phyloP scores from a whole-genome alignment of 352 stramenopile genomes.

The Pythium graminicola region DNA sequence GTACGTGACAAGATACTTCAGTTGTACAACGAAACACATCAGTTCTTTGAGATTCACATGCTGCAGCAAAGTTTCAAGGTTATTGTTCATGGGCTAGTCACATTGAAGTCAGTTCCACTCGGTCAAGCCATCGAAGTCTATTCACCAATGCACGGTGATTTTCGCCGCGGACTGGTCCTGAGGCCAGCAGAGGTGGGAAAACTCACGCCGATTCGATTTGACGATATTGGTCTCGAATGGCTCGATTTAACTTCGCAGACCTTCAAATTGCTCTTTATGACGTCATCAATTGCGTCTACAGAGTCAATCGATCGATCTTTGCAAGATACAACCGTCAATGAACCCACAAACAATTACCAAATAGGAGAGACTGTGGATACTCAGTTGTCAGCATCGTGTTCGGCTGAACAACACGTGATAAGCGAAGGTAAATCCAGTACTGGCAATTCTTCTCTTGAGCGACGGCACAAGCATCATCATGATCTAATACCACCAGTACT shows the following conservation, averaged over 20 bases:
- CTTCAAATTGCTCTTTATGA: constrained; percentile 50
- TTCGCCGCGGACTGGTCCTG: constrained; percentile 31
- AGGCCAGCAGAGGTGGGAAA: constrained; percentile 35
- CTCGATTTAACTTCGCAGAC: constrained; percentile 46
- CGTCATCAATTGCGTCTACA: not conserved
- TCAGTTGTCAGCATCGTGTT: too few species aligned
- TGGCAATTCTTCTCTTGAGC: not conserved
- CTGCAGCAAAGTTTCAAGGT: constrained; percentile 42
- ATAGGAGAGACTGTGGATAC: too few species aligned
- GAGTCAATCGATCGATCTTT: not conserved
- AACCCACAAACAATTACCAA: too few species aligned
- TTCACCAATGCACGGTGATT: constrained; percentile 39
- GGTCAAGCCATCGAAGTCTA: constrained; percentile 49
- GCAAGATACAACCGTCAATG: not conserved
- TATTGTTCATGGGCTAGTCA: constrained; percentile 41
- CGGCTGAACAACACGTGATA: too few species aligned
- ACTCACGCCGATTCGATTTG: constrained; percentile 36
- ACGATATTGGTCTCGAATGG: constrained; percentile 34
- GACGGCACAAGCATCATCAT: not conserved
- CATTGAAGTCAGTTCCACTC: constrained; percentile 38
- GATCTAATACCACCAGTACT: constrained; percentile 1
- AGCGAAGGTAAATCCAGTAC: too few species aligned
- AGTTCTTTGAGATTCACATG: constrained; percentile 44
- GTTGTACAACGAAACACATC: constrained; percentile 42
- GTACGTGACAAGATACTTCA: constrained; percentile 33